phyloP scores from a whole-genome alignment of 2,329 filamentous ascomycete genomes.

The Lasiodiplodia sp. region DNA sequence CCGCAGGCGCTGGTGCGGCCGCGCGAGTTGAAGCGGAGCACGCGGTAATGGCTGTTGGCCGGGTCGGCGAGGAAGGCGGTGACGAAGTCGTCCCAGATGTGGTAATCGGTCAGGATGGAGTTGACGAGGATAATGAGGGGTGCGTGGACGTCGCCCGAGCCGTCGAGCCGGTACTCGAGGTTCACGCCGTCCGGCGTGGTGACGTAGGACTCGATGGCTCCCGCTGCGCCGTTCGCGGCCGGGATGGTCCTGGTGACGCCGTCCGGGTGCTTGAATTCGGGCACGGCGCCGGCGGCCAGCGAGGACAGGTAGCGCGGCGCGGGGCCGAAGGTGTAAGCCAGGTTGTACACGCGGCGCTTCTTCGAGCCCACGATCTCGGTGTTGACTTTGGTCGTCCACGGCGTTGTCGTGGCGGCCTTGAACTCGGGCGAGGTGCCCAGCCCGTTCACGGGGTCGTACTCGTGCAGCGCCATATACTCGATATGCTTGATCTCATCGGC shows the following conservation, averaged over 20 bases:
- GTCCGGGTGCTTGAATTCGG: slow-evolving; percentile 60
- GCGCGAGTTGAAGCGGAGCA: slow-evolving; percentile 80
- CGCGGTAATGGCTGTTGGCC: slow-evolving; percentile 69
- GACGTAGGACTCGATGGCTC: slow-evolving; percentile 70
- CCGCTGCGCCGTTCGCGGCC: slow-evolving; percentile 39
- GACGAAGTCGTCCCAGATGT: slow-evolving; percentile 83
- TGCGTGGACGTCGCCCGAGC: slow-evolving; percentile 69
- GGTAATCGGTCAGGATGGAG: slow-evolving; percentile 77
- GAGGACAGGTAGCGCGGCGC: slow-evolving; percentile 72
- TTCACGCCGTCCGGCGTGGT: slow-evolving; percentile 71
- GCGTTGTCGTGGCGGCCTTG: slow-evolving; percentile 67
- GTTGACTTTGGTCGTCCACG: slow-evolving; percentile 67
- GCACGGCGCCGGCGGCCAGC: slow-evolving; percentile 58
- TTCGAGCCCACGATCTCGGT: slow-evolving; percentile 65
- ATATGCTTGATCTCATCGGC: slow-evolving; percentile 48
- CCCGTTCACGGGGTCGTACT: slow-evolving; percentile 73
- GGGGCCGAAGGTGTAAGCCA: slow-evolving; percentile 82
- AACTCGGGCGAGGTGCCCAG: slow-evolving; percentile 63
- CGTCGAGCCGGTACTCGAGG: slow-evolving; percentile 79
- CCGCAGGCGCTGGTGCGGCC: slow-evolving; percentile 63
- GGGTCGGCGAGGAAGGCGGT: slow-evolving; percentile 62
- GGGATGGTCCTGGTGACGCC: slow-evolving; percentile 63
- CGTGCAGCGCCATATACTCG: slow-evolving; percentile 70
- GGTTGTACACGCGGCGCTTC: slow-evolving; percentile 68
- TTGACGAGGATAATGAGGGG: slow-evolving; percentile 80